phyloP scores from a whole-genome alignment of 2,329 filamentous ascomycete genomes.

The Colletotrichum falcatum region DNA sequence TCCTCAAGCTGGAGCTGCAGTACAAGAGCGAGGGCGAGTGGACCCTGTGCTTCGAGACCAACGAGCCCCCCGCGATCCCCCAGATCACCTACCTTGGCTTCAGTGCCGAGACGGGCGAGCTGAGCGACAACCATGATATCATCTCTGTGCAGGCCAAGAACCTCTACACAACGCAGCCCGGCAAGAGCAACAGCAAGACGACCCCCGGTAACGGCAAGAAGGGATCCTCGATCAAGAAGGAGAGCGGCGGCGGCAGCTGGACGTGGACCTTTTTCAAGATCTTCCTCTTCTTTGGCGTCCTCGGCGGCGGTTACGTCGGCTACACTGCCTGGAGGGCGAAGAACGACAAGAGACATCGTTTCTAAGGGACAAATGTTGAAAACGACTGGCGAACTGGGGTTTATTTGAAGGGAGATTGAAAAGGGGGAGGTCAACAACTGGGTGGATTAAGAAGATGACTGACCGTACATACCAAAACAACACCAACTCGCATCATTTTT shows the following conservation, averaged over 20 bases:
- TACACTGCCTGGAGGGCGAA: constrained; percentile 85
- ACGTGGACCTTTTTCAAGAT: constrained; percentile 82
- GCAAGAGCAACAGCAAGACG: constrained; percentile 51
- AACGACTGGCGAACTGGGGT: neutral
- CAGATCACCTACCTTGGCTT: constrained; percentile 80
- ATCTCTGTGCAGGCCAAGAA: constrained; percentile 88
- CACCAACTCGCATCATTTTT: constrained; percentile 24
- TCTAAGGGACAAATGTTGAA: constrained; percentile 52
- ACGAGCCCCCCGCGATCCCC: constrained; percentile 80
- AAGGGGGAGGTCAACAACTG: constrained; percentile 9
- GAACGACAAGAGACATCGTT: constrained; percentile 69
- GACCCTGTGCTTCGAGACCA: constrained; percentile 87
- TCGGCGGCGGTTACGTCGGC: constrained; percentile 84
- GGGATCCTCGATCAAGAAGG: constrained; percentile 54
- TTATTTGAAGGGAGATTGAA: constrained; percentile 5
- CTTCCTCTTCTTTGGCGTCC: constrained; percentile 76
- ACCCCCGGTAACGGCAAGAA: constrained; percentile 41
- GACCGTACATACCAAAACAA: constrained; percentile 37
- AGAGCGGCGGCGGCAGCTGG: constrained; percentile 64
- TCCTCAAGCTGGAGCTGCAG: constrained; percentile 88
- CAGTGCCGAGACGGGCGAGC: constrained; percentile 92
- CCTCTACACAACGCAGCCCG: constrained; percentile 74
- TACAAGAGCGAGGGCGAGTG: constrained; percentile 93
- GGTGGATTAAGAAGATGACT: constrained; percentile 17
- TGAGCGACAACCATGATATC: constrained; percentile 98